Conservation (phyloP, 78 protist species). For the Isochrysis galbana region DNA sequence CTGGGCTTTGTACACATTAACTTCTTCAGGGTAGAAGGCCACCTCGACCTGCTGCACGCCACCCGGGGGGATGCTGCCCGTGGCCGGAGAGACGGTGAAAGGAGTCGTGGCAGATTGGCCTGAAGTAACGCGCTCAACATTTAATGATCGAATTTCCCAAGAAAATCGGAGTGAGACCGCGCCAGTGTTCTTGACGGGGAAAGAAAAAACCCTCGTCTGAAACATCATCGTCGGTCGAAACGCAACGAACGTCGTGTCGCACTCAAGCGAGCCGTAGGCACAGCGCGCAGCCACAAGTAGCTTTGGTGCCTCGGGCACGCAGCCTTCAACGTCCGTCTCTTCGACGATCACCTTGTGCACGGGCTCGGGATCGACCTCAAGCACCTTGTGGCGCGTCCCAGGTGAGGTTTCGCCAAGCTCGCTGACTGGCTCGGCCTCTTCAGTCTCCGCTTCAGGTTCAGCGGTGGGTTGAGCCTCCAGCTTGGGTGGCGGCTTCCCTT, state of each 20-base stretch:
- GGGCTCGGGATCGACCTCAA: constrained; percentile 30
- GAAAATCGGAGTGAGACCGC: not conserved
- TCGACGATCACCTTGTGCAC: not conserved
- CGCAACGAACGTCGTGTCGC: not conserved
- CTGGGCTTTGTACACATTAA: not conserved
- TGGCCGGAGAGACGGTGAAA: constrained; percentile 49
- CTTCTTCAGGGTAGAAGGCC: constrained; percentile 56
- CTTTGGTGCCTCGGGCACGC: too few species aligned
- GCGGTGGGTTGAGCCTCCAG: too few species aligned
- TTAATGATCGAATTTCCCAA: too few species aligned
- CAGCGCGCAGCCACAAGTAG: not conserved
- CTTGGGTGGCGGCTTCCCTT: too few species aligned
- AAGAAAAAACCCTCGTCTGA: constrained; percentile 42
- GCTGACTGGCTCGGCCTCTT: too few species aligned
- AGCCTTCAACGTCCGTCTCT: too few species aligned
- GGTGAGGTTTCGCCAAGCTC: too few species aligned
- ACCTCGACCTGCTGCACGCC: not conserved
- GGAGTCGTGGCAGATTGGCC: constrained; percentile 4
- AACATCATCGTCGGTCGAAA: constrained; percentile 70
- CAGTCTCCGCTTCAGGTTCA: too few species aligned
- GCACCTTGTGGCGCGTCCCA: not conserved
- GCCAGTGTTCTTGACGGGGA: constrained; percentile 61
- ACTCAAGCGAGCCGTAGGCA: not conserved
- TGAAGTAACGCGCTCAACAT: too few species aligned
- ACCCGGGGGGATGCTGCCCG: constrained; percentile 33